Conservation (phyloP, 2,329 filamentous ascomycete species). For the Ilyonectria mors-panacis region DNA sequence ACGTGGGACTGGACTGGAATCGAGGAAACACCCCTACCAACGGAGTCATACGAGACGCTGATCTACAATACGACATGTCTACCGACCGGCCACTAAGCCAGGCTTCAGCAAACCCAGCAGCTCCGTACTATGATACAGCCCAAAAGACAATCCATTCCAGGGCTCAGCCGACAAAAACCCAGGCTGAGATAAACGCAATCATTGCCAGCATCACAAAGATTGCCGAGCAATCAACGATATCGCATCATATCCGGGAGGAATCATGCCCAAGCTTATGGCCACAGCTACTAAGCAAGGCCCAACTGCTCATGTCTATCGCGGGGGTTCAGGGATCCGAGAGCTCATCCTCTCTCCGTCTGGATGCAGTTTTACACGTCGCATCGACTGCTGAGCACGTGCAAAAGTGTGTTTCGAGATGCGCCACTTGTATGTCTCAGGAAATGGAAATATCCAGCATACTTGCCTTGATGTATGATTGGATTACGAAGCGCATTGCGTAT, state of each 20-base stretch:
- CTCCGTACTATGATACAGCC: conserved; percentile 2
- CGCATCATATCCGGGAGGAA: conserved; percentile 11
- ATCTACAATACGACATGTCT: conserved; percentile 16
- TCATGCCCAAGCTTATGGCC: conserved; percentile 18
- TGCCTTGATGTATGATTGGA: conserved; percentile 21
- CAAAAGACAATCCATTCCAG: conserved; percentile 9
- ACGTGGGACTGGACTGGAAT: conserved; percentile 13
- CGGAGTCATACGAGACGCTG: conserved; percentile 1
- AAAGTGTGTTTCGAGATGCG: conserved; percentile 14
- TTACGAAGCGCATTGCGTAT: conserved; percentile 13
- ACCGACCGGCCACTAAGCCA: conserved; percentile 6
- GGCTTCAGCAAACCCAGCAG: conserved; percentile 13
- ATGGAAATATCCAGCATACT: conserved; percentile 14
- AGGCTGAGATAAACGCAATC: conserved; percentile 11
- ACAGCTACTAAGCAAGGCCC: conserved; percentile 15
- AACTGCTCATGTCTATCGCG: conserved; percentile 14
- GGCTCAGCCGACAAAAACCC: background rate
- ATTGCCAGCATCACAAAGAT: conserved; percentile 15
- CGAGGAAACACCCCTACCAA: conserved; percentile 7
- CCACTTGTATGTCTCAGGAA: conserved; percentile 15
- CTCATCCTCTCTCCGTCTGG: conserved; percentile 15
- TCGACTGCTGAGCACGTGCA: conserved; percentile 16
- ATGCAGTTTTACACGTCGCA: conserved; percentile 17
- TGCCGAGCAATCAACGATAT: conserved; percentile 9
- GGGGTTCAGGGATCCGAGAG: conserved; percentile 14